Percentiles rank a stretch among this genome's conserved stretches.
phyloP scores from a whole-genome alignment of 768 basidiomycete species.

The Floccularia luteovirens region DNA sequence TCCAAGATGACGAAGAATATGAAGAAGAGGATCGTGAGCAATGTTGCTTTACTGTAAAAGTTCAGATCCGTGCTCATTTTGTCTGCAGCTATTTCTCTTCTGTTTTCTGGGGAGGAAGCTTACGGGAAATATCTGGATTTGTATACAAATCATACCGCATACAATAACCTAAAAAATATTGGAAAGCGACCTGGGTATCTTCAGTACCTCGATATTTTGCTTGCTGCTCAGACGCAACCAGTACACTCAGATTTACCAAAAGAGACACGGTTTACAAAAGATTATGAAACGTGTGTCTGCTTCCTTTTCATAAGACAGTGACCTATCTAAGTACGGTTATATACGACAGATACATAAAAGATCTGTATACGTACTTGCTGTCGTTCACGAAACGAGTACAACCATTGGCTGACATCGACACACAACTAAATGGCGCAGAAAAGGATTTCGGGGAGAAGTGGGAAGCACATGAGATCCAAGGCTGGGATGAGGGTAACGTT shows the following conservation, averaged over 20 bases:
- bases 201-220: slow-evolving; percentile 86
- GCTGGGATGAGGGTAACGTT: slow-evolving; percentile 60
- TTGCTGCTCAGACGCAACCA: slow-evolving; percentile 49
- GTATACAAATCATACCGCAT: slow-evolving; percentile 81
- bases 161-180: slow-evolving; percentile 84
- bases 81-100: slow-evolving; percentile 57
- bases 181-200: slow-evolving; percentile 83
- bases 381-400: slow-evolving; percentile 82
- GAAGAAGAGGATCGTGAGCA: slow-evolving; percentile 86
- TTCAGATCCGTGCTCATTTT: slow-evolving; percentile 5
- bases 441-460: slow-evolving; percentile 73
- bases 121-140: slow-evolving; percentile 95
- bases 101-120: slow-evolving; percentile 95
- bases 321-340: slow-evolving; percentile 5
- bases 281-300: slow-evolving; percentile 65
- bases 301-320: slow-evolving; percentile 3
- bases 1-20: slow-evolving; percentile 67
- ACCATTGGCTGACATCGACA: slow-evolving; percentile 73
- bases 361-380: slow-evolving; percentile 75
- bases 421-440: slow-evolving; percentile 56
- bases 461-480: slow-evolving; percentile 68
- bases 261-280: slow-evolving; percentile 61
- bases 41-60: slow-evolving; percentile 3
- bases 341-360: slow-evolving; percentile 66
- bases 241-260: slow-evolving; percentile 66